phyloP scores from a whole-genome alignment of 768 basidiomycete genomes.

The Suillus occidentalis region DNA sequence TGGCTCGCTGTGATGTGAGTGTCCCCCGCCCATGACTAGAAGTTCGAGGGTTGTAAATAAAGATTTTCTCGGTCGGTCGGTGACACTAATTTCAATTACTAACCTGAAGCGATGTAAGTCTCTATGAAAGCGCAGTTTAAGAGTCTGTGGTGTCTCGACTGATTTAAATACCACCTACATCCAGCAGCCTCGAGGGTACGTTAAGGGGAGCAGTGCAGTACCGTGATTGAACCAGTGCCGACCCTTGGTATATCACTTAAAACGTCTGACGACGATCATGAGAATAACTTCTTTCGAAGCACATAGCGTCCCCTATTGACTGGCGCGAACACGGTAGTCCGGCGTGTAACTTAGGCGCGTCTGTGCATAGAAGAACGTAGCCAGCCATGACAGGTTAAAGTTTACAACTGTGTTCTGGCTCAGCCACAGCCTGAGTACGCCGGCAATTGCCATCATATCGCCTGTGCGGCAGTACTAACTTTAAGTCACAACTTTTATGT shows the following conservation, averaged over 20 bases:
- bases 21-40: constrained; percentile 24
- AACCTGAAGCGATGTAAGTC: neutral
- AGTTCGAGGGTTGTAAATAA: neutral
- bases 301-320: neutral
- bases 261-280: neutral
- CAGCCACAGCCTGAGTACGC: too few species aligned
- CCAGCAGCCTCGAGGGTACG: neutral
- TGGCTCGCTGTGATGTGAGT: constrained; percentile 25
- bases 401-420: too few species aligned
- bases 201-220: neutral
- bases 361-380: neutral
- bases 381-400: too few species aligned
- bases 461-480: neutral
- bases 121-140: neutral
- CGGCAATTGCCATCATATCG: neutral
- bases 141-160: neutral
- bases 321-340: neutral
- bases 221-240: neutral
- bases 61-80: neutral
- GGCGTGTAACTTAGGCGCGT: neutral
- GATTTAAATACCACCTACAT: neutral
- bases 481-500: neutral
- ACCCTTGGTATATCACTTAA: neutral
- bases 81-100: neutral
- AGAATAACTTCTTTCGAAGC: neutral